These are phyloP conservation scores for Choanephora cucurbitarum DNA, from an alignment of 371 early-diverging fungal species.

Conservation along the genomic window DNA sequence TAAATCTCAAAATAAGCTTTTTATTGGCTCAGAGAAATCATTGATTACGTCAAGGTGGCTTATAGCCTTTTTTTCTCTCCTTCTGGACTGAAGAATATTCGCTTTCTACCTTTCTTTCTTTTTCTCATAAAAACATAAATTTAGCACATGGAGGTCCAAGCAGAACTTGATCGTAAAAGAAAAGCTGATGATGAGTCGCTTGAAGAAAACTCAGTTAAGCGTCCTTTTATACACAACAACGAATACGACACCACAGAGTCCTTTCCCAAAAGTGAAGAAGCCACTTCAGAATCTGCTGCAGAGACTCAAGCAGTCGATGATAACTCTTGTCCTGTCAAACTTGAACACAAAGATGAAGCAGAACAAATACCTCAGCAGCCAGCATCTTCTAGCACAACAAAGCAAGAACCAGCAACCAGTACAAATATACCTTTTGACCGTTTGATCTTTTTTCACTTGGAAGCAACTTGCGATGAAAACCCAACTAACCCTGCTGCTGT, in stretches of 20 bases:
- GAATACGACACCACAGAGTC: not conserved
- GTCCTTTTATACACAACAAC: slow-evolving; percentile 1
- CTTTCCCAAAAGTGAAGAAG: no score
- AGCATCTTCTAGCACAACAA: not conserved
- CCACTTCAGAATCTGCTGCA: not conserved
- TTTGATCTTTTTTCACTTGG: slow-evolving; percentile 68
- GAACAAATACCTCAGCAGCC: not conserved
- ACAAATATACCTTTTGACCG: slow-evolving; percentile 56
- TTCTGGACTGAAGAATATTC: not conserved
- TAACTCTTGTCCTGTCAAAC: not conserved
- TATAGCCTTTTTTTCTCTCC: not conserved
- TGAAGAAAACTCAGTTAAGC: slow-evolving; percentile 9
- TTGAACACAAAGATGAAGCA: not conserved
- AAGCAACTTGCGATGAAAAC: slow-evolving; percentile 77
- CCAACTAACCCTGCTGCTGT: slow-evolving; percentile 60
- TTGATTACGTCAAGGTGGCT: not conserved
- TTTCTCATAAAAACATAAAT: slow-evolving; percentile 2
- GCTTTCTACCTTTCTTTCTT: slow-evolving; percentile 2
- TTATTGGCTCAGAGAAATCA: no score
- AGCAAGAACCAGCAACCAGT: slow-evolving; percentile 10
- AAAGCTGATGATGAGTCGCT: slow-evolving; percentile 16
- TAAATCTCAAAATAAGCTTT: no score
- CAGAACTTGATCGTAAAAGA: slow-evolving; percentile 17
- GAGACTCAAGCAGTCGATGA: not conserved
- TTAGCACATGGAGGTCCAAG: not conserved